Evolutionary conservation across 1,284 basidiomycete genomes (phyloP).

Genomic region (Ustilago trichophora): DNA sequence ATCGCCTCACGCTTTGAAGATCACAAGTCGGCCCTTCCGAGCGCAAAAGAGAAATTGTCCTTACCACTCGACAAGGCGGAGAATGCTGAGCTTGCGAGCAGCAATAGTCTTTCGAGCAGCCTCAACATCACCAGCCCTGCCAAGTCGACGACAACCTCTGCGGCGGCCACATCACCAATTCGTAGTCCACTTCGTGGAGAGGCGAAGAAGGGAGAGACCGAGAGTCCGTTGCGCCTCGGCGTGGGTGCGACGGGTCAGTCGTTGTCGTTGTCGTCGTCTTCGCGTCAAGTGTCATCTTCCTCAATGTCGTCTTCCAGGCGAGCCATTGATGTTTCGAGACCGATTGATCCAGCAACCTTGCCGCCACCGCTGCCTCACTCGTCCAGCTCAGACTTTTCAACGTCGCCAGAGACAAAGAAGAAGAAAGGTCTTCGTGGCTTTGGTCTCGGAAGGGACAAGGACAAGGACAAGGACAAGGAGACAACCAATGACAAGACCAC

Average conservation of each 20-base stretch:
- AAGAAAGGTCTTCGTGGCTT: constrained; percentile 29
- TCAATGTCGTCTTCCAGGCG: constrained; percentile 17
- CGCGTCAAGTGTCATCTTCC: constrained; percentile 11
- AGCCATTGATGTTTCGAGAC: constrained; percentile 39
- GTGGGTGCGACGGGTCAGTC: neutral
- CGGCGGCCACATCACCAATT: constrained; percentile 5
- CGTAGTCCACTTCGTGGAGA: neutral
- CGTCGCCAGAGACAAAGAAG: constrained; percentile 32
- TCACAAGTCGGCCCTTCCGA: constrained; percentile 3
- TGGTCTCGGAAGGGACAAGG: constrained; percentile 27
- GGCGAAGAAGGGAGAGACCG: neutral
- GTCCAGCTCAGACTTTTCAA: constrained; percentile 3
- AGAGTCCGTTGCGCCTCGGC: neutral
- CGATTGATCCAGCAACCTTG: constrained; percentile 15
- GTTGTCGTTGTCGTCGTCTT: neutral
- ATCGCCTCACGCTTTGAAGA: constrained; percentile 24
- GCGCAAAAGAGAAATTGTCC: neutral
- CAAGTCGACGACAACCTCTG: neutral
- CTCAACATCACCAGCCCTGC: constrained; percentile 1
- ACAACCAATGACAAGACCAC: neutral
- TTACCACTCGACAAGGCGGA: neutral
- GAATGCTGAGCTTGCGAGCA: neutral
- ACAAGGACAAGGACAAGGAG: constrained; percentile 20
- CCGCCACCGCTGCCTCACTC: neutral
- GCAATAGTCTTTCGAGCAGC: neutral